Evolutionary conservation across 352 stramenopile species (phyloP), one percentile per base, ranked within the genome.

Genomic region (Aphanomyces stellatus): DNA sequence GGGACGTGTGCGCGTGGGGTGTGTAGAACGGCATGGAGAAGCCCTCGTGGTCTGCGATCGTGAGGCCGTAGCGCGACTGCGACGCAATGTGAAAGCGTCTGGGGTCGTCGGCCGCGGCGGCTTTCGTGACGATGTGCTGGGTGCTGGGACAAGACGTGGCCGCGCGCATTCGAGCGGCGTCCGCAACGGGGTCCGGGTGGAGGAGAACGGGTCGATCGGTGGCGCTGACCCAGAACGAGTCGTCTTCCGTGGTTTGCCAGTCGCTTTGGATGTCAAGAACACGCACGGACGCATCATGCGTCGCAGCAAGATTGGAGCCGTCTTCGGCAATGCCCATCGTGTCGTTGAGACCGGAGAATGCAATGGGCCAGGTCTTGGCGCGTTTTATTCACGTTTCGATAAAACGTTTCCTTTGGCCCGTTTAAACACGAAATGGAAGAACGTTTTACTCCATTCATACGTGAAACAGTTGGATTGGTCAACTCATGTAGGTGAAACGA

Each of bases 261-360:
- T 91, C 80, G 11, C 76, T 71, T 73, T 89, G 74, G 57, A 91
- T 71, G 71, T 89, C 77, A 75, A 88, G 33, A 7, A 63, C 55
- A 17, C 35, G 35, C 7, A 43, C 28, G 19, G 35, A 33, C n/a
- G 55, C 28, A n/a, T n/a, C n/a, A n/a, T n/a, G n/a, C 48, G 48
- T 33, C 3, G n/a, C 6, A 19, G 8, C 37, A 43, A 17, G 8
- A 8, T 13, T 22, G 42, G 42, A 10, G 25, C 19, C 7, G 7
- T 5, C 7, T 8, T 51, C 42, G 42, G 30, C 49, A 24, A 3
- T n/a, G 30, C 49, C 49, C 49, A 57, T 57, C 19, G 8, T 37
- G 25, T 24, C 30, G 28, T 19, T 57, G 27, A 57, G 3, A 27
- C 8, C 8, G 8, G 37, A 43, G 37, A 43, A n/a, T n/a, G n/a